These are phyloP conservation scores for Xerocomus nothofagi DNA, from an alignment of 1,284 basidiomycete genomes.

Conservation along the genomic window DNA sequence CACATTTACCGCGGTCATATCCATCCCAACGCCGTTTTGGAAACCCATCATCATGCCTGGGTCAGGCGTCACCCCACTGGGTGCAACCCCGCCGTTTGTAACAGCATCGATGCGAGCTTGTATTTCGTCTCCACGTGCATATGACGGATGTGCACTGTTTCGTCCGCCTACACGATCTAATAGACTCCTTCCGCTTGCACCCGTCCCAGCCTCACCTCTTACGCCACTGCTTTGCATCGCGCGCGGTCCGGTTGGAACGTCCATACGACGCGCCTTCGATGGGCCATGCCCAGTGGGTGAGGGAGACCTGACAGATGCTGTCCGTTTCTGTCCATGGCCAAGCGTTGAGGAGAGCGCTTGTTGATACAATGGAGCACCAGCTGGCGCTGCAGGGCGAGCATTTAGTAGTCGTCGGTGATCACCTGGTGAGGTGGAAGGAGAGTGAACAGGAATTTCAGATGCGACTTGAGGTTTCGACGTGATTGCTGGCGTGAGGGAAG, in stretches of 20 bases:
- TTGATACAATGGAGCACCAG: slow-evolving; percentile 53
- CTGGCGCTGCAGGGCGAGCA: slow-evolving; percentile 38
- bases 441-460: slow-evolving; percentile 27
- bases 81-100: slow-evolving; percentile 49
- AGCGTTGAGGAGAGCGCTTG: slow-evolving; percentile 68
- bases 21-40: slow-evolving; percentile 52
- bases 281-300: slow-evolving; percentile 61
- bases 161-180: slow-evolving; percentile 71
- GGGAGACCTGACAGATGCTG: slow-evolving; percentile 70
- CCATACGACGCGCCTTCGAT: slow-evolving; percentile 66
- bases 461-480: slow-evolving; percentile 18
- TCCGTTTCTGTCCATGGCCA: slow-evolving; percentile 64
- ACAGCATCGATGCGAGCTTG: slow-evolving; percentile 78
- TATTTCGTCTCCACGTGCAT: slow-evolving; percentile 59
- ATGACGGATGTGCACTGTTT: slow-evolving; percentile 28
- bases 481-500: slow-evolving; percentile 29
- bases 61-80: slow-evolving; percentile 43
- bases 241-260: slow-evolving; percentile 75
- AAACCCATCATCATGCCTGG: slow-evolving; percentile 61
- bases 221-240: slow-evolving; percentile 67
- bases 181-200: slow-evolving; percentile 53
- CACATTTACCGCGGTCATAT: slow-evolving; percentile 51
- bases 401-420: slow-evolving; percentile 46
- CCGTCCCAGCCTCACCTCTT: slow-evolving; percentile 22
- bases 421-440: slow-evolving; percentile 31